phyloP scores from a whole-genome alignment of 306 rosid genomes.

The Begonia masoniana region DNA sequence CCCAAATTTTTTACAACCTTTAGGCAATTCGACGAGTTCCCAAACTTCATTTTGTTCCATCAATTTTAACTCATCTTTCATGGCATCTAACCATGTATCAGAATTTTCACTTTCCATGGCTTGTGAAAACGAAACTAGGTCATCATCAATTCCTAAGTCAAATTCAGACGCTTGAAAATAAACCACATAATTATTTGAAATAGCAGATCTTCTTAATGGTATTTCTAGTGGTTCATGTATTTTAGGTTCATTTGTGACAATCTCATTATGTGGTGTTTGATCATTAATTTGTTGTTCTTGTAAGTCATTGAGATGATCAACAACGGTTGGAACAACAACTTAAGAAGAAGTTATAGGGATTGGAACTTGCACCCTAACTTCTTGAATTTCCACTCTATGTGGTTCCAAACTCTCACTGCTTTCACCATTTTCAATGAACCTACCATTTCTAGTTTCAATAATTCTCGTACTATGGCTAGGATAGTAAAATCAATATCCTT shows the following conservation, averaged over 20 bases:
- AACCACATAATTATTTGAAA: background rate
- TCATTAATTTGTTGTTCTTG: background rate
- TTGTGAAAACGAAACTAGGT: too few relatives aligned
- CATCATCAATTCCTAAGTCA: too few relatives aligned
- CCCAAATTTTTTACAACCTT: background rate
- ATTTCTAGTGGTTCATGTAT: background rate
- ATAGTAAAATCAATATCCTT: too few relatives aligned
- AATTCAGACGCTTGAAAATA: too few relatives aligned
- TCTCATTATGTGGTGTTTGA: background rate
- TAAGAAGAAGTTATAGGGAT: background rate
- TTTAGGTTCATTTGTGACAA: background rate
- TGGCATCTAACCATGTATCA: background rate
- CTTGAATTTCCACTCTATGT: background rate
- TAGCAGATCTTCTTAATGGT: background rate
- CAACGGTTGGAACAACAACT: background rate
- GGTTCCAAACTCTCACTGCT: background rate
- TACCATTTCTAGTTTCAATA: background rate
- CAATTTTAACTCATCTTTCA: slow-evolving; percentile 1
- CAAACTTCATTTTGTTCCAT: background rate
- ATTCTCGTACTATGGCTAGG: background rate
- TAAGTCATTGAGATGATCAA: background rate
- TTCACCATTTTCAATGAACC: background rate
- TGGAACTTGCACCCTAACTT: background rate
- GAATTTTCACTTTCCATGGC: too few relatives aligned
- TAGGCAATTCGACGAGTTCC: background rate